These are phyloP conservation scores for Hymenoscyphus fraxineus DNA, from an alignment of 2,329 filamentous ascomycete genomes.

Conservation along the genomic window DNA sequence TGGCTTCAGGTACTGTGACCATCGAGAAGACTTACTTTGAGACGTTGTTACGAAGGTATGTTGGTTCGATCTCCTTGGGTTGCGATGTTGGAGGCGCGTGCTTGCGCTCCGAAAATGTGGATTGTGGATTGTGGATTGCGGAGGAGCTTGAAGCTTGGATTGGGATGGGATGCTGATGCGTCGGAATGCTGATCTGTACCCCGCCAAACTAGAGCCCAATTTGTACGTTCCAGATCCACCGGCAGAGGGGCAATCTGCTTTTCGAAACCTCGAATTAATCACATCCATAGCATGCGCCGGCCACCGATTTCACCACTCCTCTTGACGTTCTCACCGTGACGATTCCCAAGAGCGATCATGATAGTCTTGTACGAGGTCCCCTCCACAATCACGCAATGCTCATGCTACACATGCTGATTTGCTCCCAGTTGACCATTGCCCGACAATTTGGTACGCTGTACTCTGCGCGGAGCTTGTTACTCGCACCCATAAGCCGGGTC, in stretches of 20 bases:
- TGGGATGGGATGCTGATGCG: not conserved
- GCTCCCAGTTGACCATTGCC: conserved; percentile 31
- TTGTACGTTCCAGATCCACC: conserved; percentile 38
- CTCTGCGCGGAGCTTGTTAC: not conserved
- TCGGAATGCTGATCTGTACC: conserved; percentile 21
- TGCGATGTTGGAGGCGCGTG: conserved; percentile 10
- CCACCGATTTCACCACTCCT: conserved; percentile 36
- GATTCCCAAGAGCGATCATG: conserved; percentile 59
- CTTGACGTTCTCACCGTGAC: conserved; percentile 42
- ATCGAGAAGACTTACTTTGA: conserved; percentile 60
- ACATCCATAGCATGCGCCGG: conserved; percentile 38
- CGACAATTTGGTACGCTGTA: conserved; percentile 52
- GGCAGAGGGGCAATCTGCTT: conserved; percentile 3
- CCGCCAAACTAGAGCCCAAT: conserved; percentile 41
- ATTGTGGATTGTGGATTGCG: conserved; percentile 1
- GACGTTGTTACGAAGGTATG: conserved; percentile 58
- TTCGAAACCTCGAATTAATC: conserved; percentile 1
- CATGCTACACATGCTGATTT: conserved; percentile 12
- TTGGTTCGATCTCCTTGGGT: not conserved
- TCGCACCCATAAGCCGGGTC: conserved; percentile 6
- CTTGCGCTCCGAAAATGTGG: conserved; percentile 3
- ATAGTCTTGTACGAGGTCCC: conserved; percentile 48
- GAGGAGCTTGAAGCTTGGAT: not conserved
- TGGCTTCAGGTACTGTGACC: conserved; percentile 44
- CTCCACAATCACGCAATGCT: not conserved